These are phyloP conservation scores for Taiozyma sp. DNA, from an alignment of 1,139 yeast genomes.

Conservation along the genomic window DNA sequence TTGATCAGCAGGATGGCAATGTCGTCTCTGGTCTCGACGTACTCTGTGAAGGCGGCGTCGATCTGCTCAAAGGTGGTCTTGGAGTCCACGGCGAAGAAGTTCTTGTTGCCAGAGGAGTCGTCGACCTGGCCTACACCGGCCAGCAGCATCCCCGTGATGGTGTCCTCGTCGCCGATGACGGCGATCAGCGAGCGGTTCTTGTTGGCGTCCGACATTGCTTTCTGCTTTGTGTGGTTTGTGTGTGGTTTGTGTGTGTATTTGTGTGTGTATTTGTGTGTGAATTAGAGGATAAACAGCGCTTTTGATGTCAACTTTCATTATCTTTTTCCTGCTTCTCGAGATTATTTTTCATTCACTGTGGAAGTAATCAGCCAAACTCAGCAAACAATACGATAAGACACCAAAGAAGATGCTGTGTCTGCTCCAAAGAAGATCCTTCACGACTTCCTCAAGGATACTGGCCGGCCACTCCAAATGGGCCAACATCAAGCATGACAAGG, in stretches of 20 bases:
- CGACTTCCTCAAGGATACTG: conserved; percentile 1
- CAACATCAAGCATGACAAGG: conserved; percentile 88
- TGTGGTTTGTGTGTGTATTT: not conserved
- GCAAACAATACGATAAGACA: no score
- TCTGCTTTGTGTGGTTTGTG: not conserved
- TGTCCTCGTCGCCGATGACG: conserved; percentile 95
- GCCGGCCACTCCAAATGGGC: conserved; percentile 94
- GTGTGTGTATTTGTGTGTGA: not conserved
- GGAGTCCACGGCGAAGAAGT: conserved; percentile 75
- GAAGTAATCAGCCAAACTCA: no score
- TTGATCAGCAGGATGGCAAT: conserved; percentile 89
- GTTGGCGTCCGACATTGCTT: conserved; percentile 11
- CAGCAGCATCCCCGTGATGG: conserved; percentile 89
- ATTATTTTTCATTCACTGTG: no score
- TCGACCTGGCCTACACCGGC: conserved; percentile 95
- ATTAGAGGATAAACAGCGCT: no score
- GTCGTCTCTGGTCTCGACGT: conserved; percentile 74
- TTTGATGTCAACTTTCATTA: no score
- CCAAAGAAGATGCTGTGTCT: not conserved
- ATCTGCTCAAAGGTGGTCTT: conserved; percentile 76
- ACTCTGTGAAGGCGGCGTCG: conserved; percentile 68
- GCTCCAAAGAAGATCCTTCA: conserved; percentile 1
- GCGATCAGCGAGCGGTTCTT: conserved; percentile 76
- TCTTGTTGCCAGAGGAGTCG: conserved; percentile 47
- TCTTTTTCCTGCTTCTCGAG: not conserved